Conservation (phyloP, 2,329 filamentous ascomycete species). For the Cladobotryum protrusum region DNA sequence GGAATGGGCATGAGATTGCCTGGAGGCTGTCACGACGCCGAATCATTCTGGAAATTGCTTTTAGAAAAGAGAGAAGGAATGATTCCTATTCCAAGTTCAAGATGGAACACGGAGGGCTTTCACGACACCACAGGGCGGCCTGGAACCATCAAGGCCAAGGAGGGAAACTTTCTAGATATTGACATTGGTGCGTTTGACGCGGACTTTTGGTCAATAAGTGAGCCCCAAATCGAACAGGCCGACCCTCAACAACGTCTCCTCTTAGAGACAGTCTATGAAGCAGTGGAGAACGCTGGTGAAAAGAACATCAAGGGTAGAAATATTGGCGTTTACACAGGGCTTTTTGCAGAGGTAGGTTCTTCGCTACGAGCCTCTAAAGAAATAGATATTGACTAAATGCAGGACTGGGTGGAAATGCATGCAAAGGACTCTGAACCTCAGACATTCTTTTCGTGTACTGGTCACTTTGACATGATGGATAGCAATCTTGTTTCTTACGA, state of each 20-base stretch:
- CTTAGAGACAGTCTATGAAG: conserved; percentile 36
- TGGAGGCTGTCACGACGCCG: conserved; percentile 26
- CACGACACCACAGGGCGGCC: conserved; percentile 31
- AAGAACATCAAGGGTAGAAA: conserved; percentile 19
- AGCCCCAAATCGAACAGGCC: conserved; percentile 24
- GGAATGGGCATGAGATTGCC: conserved; percentile 38
- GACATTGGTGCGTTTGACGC: conserved; percentile 15
- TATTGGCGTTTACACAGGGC: not conserved
- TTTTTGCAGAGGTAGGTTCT: not conserved
- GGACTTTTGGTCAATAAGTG: conserved; percentile 12
- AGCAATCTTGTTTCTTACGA: not conserved
- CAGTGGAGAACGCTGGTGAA: conserved; percentile 32
- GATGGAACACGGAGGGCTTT: conserved; percentile 31
- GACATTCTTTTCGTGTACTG: not conserved
- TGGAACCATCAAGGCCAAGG: conserved; percentile 27
- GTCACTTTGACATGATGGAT: not conserved
- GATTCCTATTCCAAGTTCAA: conserved; percentile 19
- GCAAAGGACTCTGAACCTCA: not conserved
- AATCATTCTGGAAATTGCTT: conserved; percentile 33
- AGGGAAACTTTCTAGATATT: conserved; percentile 33
- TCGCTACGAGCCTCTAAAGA: not conserved
- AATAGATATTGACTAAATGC: too few relatives aligned
- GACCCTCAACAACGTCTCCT: conserved; percentile 38
- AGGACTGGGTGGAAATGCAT: not conserved
- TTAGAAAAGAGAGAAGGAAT: conserved; percentile 24